Conservation (phyloP, 1,139 yeast species). For the Nakaseomyces delphensis region DNA sequence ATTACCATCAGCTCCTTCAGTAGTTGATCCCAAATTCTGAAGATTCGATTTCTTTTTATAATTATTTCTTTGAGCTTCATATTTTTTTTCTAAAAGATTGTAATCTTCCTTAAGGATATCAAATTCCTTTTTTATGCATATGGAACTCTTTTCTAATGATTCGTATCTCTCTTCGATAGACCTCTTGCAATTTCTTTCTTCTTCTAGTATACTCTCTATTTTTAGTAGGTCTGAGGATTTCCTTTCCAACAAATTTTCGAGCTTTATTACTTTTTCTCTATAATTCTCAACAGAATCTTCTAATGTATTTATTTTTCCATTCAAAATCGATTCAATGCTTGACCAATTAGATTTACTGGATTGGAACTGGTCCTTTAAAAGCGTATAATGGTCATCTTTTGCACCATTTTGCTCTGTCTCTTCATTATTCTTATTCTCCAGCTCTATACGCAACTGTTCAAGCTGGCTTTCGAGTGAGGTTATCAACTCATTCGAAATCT, state of each 20-base stretch:
- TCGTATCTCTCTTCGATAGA: slow-evolving; percentile 5
- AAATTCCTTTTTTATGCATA: slow-evolving; percentile 11
- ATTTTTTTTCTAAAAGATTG: slow-evolving; percentile 23
- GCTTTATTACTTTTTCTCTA: slow-evolving; percentile 5
- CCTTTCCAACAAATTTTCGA: background rate
- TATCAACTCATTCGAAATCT: slow-evolving; percentile 21
- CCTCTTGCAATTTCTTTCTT: background rate
- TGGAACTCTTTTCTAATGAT: slow-evolving; percentile 8
- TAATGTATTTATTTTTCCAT: slow-evolving; percentile 40
- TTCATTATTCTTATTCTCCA: slow-evolving; percentile 27
- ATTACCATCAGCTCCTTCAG: background rate
- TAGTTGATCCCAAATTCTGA: background rate
- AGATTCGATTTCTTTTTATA: slow-evolving; percentile 15
- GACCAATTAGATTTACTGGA: slow-evolving; percentile 64
- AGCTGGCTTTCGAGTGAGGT: slow-evolving; percentile 34
- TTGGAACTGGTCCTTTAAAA: slow-evolving; percentile 19
- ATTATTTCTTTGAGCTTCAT: slow-evolving; percentile 22
- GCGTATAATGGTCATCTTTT: slow-evolving; percentile 40
- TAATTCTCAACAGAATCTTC: slow-evolving; percentile 28
- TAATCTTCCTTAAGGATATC: slow-evolving; percentile 22
- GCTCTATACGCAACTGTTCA: slow-evolving; percentile 37
- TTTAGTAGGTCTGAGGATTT: background rate
- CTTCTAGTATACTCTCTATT: background rate
- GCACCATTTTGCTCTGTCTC: slow-evolving; percentile 20
- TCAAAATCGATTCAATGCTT: slow-evolving; percentile 47